Evolutionary conservation across 495 filamentous ascomycete species (phyloP).

Genomic region (Glonium stellatum): DNA sequence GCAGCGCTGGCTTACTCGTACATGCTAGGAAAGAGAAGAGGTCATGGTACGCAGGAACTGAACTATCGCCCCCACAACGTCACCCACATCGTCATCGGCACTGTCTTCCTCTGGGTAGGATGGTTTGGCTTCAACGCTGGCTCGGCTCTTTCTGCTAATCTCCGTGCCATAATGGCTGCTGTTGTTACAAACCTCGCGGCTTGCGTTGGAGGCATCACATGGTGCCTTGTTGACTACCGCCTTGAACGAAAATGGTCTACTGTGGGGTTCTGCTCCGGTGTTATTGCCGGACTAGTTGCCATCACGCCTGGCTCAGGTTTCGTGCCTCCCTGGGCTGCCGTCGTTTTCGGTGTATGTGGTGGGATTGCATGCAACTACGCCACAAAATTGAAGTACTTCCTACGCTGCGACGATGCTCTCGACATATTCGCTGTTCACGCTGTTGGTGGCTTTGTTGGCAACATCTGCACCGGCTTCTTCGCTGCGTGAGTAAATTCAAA

Average conservation of each 20-base stretch:
- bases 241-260: conserved; percentile 95
- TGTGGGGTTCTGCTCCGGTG: conserved; percentile 93
- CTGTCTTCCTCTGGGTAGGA: conserved; percentile 97
- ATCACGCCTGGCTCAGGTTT: conserved; percentile 90
- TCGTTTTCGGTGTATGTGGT: conserved; percentile 80
- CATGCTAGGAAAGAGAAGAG: conserved; percentile 76
- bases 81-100: conserved; percentile 92
- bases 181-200: conserved; percentile 68
- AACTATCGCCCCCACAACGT: conserved; percentile 98
- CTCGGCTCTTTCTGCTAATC: conserved; percentile 79
- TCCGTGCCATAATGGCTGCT: conserved; percentile 75
- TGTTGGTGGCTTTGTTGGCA: conserved; percentile 82
- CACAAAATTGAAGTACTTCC: conserved; percentile 89
- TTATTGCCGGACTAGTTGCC: conserved; percentile 83
- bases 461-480: conserved; percentile 84
- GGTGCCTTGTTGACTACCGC: conserved; percentile 91
- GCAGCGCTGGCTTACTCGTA: conserved; percentile 83
- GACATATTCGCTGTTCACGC: conserved; percentile 94
- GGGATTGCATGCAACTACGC: conserved; percentile 87
- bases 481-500: conserved; percentile 56
- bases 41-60: conserved; percentile 78
- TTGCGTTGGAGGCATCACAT: conserved; percentile 86
- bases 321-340: conserved; percentile 88
- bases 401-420: conserved; percentile 80
- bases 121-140: conserved; percentile 99